These are phyloP conservation scores for Fraxinus xanthoxyloides DNA, from an alignment of 305 asterid genomes.

Conservation along the genomic window DNA sequence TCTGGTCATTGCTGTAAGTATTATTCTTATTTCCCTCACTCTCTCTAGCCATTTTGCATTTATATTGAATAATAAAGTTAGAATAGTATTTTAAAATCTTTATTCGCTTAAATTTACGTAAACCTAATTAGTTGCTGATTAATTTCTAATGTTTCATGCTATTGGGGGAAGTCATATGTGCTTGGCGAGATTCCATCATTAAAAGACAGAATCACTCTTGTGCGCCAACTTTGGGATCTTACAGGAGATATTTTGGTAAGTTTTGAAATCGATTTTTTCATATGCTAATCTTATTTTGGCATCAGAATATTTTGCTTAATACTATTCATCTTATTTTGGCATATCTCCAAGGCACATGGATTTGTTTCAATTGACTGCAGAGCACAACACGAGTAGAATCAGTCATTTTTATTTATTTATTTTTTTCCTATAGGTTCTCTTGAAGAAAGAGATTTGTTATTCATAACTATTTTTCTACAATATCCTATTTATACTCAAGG, in stretches of 20 bases:
- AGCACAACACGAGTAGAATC: background rate
- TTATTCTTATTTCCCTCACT: constrained; percentile 12
- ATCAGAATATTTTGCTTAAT: too few relatives aligned
- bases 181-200: constrained; percentile 93
- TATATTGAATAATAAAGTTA: too few relatives aligned
- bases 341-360: too few relatives aligned
- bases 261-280: constrained; percentile 7
- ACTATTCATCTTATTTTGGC: too few relatives aligned
- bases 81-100: too few relatives aligned
- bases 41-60: too few relatives aligned
- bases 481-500: background rate
- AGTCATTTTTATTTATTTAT: too few relatives aligned
- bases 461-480: background rate
- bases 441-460: background rate
- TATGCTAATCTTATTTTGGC: background rate
- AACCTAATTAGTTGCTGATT: background rate
- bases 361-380: background rate
- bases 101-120: constrained; percentile 1
- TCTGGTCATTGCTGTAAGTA: constrained; percentile 80
- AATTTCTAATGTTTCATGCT: constrained; percentile 14
- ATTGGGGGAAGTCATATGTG: constrained; percentile 74
- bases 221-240: constrained; percentile 94
- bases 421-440: background rate
- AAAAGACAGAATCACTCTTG: constrained; percentile 79
- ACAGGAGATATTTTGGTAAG: constrained; percentile 83